Conservation (phyloP, 2,329 filamentous ascomycete genomes). For the Samsoniella hepiali region DNA sequence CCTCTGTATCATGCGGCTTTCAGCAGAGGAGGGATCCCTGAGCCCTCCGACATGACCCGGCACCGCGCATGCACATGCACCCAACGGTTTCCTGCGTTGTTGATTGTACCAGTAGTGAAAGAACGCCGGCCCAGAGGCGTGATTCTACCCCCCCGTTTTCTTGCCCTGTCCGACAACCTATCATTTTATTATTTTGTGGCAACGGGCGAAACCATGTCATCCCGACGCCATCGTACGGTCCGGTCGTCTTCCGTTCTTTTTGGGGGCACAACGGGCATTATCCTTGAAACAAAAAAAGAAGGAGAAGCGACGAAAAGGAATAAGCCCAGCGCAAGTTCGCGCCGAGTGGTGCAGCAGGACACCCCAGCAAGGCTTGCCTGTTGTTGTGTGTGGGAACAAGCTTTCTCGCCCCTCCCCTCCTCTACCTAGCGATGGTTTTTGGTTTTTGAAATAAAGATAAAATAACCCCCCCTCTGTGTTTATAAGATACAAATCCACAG, state of each 20-base stretch:
- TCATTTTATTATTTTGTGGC: no score
- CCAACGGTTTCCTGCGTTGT: not conserved
- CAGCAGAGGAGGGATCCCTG: no score
- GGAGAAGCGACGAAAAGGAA: not conserved
- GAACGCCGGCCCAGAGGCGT: no score
- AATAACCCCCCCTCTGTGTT: not conserved
- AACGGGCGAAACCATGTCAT: not conserved
- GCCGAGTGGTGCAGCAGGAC: slow-evolving; percentile 3
- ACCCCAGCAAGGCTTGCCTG: not conserved
- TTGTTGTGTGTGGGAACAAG: not conserved
- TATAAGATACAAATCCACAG: not conserved
- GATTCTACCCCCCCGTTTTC: no score
- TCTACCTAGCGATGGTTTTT: not conserved
- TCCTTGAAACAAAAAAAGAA: slow-evolving; percentile 3
- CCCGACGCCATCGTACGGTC: not conserved
- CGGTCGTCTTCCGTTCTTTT: not conserved
- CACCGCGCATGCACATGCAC: not conserved
- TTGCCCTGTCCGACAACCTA: no score
- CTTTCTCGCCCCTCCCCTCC: not conserved
- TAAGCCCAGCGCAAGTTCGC: slow-evolving; percentile 15
- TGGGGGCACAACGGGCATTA: not conserved
- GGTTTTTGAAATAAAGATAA: no score
- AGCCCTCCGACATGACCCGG: slow-evolving; percentile 1
- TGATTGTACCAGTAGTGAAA: no score
- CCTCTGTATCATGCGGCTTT: no score